Evolutionary conservation across 2,329 filamentous ascomycete genomes (phyloP).

Genomic region (Capronia americana): DNA sequence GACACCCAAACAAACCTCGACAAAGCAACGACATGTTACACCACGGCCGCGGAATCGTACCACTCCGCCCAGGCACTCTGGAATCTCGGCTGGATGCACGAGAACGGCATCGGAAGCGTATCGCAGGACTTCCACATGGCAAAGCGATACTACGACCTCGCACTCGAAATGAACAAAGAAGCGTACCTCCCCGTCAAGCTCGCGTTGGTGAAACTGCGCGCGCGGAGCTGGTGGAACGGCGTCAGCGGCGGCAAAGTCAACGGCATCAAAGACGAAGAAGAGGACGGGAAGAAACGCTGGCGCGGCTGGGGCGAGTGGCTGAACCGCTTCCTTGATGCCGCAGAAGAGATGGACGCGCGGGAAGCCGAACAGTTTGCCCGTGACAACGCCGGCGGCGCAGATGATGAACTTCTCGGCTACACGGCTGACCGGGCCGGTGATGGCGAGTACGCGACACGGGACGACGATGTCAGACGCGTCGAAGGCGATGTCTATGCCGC

Average conservation of each 20-base stretch:
- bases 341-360: slow-evolving; percentile 66
- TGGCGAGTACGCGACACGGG: slow-evolving; percentile 29
- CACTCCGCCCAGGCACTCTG: slow-evolving; percentile 94
- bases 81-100: slow-evolving; percentile 99
- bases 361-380: slow-evolving; percentile 63
- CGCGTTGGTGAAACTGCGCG: slow-evolving; percentile 81
- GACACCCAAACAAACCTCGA: slow-evolving; percentile 65
- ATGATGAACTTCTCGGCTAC: slow-evolving; percentile 50
- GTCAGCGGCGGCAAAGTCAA: slow-evolving; percentile 90
- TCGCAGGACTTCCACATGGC: slow-evolving; percentile 96
- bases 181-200: slow-evolving; percentile 92
- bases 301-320: slow-evolving; percentile 88
- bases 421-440: slow-evolving; percentile 62
- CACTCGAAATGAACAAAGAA: slow-evolving; percentile 87
- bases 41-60: slow-evolving; percentile 86
- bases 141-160: slow-evolving; percentile 93
- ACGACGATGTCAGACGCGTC: slow-evolving; percentile 25
- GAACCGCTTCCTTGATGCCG: slow-evolving; percentile 77
- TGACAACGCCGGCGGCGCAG: slow-evolving; percentile 61
- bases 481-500: slow-evolving; percentile 50
- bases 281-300: slow-evolving; percentile 69
- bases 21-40: slow-evolving; percentile 92
- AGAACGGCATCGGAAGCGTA: slow-evolving; percentile 84
- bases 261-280: slow-evolving; percentile 79
- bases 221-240: slow-evolving; percentile 92